These are phyloP conservation scores for Pestalotiopsis fici DNA, from an alignment of 2,329 filamentous ascomycete genomes.

Conservation along the genomic window DNA sequence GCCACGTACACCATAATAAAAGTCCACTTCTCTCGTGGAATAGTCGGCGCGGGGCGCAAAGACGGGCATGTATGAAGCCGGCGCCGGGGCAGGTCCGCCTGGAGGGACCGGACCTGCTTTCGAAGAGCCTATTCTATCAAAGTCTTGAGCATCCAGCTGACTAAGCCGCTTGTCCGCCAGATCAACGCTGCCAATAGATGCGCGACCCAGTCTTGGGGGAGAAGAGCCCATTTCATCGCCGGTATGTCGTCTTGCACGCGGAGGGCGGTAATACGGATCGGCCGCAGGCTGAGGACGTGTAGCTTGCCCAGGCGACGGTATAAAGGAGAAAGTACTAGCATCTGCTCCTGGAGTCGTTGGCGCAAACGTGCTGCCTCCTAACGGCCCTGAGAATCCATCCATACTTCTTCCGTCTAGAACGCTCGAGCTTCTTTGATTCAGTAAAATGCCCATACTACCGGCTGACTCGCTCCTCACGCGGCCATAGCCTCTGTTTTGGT, in stretches of 20 bases:
- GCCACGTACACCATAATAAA: constrained; percentile 92
- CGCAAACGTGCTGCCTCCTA: constrained; percentile 64
- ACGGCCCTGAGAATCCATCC: constrained; percentile 47
- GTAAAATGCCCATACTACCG: constrained; percentile 55
- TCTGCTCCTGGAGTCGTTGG: constrained; percentile 71
- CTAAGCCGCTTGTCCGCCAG: constrained; percentile 38
- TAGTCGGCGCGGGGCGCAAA: constrained; percentile 75
- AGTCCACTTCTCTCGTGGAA: constrained; percentile 91
- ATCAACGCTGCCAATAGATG: constrained; percentile 38
- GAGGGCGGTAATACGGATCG: constrained; percentile 89
- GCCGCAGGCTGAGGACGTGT: constrained; percentile 47
- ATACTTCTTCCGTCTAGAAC: constrained; percentile 52
- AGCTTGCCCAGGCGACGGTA: constrained; percentile 57
- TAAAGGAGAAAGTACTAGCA: constrained; percentile 71
- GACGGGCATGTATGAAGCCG: constrained; percentile 36
- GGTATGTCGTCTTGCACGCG: constrained; percentile 68
- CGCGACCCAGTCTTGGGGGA: constrained; percentile 33
- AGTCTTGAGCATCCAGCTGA: constrained; percentile 41
- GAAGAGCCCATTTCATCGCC: constrained; percentile 44
- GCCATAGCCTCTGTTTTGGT: constrained; percentile 63
- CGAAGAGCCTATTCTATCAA: constrained; percentile 38
- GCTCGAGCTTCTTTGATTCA: constrained; percentile 53
- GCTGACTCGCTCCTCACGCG: constrained; percentile 63
- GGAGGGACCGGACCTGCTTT: constrained; percentile 46
- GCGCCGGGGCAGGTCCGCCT: constrained; percentile 35